A percentile compares a stretch with the other conserved stretches of the same genome.
phyloP scores from a whole-genome alignment of 805 yeast genomes.

The Ogataea salicorniae region DNA sequence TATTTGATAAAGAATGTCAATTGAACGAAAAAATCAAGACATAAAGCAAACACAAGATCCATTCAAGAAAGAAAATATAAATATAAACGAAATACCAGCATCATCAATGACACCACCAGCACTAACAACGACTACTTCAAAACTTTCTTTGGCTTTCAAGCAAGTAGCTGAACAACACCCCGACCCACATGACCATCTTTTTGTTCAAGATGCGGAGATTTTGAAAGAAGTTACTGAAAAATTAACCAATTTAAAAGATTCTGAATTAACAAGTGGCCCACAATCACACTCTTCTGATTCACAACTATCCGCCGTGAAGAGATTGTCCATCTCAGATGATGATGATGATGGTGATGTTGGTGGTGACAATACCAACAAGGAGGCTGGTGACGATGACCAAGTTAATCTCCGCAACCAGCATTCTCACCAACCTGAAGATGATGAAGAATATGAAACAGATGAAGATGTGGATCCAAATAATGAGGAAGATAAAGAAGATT shows the following conservation, averaged over 20 bases:
- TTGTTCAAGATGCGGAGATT: conserved; percentile 24
- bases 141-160: conserved; percentile 27
- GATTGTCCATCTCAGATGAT: conserved; percentile 10
- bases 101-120: background rate
- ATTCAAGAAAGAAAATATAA: background rate
- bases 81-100: background rate
- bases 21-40: too few species aligned
- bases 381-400: background rate
- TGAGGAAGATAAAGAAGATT: conserved; percentile 85
- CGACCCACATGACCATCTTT: conserved; percentile 22
- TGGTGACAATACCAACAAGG: background rate
- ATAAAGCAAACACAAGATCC: background rate
- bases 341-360: conserved; percentile 1
- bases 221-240: conserved; percentile 25
- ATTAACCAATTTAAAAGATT: conserved; percentile 18
- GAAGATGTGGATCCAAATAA: conserved; percentile 38
- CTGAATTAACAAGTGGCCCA: conserved; percentile 15
- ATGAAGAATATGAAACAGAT: conserved; percentile 29
- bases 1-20: background rate
- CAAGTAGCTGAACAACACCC: conserved; percentile 17
- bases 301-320: conserved; percentile 3
- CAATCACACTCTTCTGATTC: background rate
- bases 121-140: conserved; percentile 16
- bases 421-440: conserved; percentile 30
- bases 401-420: conserved; percentile 5